Evolutionary conservation across 805 yeast species (phyloP), one percentile per base, ranked within the genome.

Genomic region (Tetrapisispora fleetii): DNA sequence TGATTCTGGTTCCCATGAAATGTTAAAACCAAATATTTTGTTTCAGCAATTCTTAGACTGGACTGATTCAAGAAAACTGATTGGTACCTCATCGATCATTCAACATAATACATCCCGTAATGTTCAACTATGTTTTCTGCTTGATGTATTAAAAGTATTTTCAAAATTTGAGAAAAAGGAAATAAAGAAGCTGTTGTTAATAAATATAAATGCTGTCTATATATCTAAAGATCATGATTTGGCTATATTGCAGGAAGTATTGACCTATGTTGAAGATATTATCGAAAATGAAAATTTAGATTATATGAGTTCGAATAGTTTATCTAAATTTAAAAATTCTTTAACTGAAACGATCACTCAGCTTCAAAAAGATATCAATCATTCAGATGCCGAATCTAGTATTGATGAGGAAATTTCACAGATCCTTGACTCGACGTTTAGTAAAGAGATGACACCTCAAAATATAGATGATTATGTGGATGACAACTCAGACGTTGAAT

Each of bases 61-160:
- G 95, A 83, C 95, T 18, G 91, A 88, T 61, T 95, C 96, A 6
- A 67, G 69, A 40, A 77, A 80, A 53, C 67, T 82, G 9, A 87
- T 80, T 2, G 75, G 77, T 50, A 65, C 69, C 39, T 55, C 70
- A 1, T 70, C 70, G 6, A 30, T 18, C 17, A n/a, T 32, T 30
- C 37, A 41, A 9, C 76, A 68, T 2, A 74, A 68, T 1, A 64
- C 72, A 3, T 59, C 58, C 4, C 76, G 78, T 38, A 62, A 73
- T 11, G 67, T 78, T 6, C 93, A 85, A 53, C 61, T 81, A 3
- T 73, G 71, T 54, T 77, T 83, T 52, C 77, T 78, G 0, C 61
- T 73, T 28, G 81, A 79, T 24, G 64, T 85, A 11, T 58, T 85
- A 43, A 73, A 71, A 28, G 70, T 76, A 0, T 66, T 83, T 21